A percentile compares a stretch with the other conserved stretches of the same genome.
These are phyloP conservation scores for Mortierella sp. DNA, from an alignment of 371 early-diverging fungal species.

Conservation along the genomic window DNA sequence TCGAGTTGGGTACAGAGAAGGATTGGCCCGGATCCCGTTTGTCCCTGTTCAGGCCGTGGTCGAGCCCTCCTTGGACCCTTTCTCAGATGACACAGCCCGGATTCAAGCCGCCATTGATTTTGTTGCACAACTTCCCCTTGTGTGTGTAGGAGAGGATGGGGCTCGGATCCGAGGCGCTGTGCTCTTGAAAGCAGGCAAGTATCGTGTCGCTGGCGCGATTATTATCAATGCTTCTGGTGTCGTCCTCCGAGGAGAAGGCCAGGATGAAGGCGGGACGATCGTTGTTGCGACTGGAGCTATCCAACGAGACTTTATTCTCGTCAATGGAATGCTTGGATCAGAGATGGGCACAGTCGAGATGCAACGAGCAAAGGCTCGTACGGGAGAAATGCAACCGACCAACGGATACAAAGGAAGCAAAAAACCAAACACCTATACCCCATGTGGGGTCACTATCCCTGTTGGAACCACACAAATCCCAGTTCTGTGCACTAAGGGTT, in stretches of 20 bases:
- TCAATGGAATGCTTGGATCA: conserved; percentile 44
- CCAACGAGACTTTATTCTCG: conserved; percentile 43
- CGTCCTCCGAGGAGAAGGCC: conserved; percentile 46
- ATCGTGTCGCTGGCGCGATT: conserved; percentile 44
- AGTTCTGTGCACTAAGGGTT: conserved; percentile 31
- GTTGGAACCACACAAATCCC: conserved; percentile 34
- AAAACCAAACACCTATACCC: conserved; percentile 36
- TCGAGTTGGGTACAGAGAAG: conserved; percentile 48
- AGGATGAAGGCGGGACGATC: conserved; percentile 34
- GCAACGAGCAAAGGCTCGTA: conserved; percentile 35
- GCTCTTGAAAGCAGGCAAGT: conserved; percentile 37
- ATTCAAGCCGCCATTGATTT: conserved; percentile 43
- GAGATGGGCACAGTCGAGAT: conserved; percentile 42
- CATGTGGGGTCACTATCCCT: conserved; percentile 18
- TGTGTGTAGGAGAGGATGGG: conserved; percentile 29
- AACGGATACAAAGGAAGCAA: conserved; percentile 44
- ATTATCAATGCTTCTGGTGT: conserved; percentile 47
- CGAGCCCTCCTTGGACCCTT: conserved; percentile 30
- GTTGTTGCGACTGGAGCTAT: conserved; percentile 45
- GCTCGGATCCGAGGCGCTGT: conserved; percentile 46
- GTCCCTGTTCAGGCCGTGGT: conserved; percentile 43
- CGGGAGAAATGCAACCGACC: conserved; percentile 41
- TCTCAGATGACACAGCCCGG: conserved; percentile 32
- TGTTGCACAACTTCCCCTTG: conserved; percentile 24
- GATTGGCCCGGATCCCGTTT: conserved; percentile 36